Evolutionary conservation across 352 stramenopile species (phyloP), one percentile per base, ranked within the genome.

Genomic region (Phytopythium montanum): DNA sequence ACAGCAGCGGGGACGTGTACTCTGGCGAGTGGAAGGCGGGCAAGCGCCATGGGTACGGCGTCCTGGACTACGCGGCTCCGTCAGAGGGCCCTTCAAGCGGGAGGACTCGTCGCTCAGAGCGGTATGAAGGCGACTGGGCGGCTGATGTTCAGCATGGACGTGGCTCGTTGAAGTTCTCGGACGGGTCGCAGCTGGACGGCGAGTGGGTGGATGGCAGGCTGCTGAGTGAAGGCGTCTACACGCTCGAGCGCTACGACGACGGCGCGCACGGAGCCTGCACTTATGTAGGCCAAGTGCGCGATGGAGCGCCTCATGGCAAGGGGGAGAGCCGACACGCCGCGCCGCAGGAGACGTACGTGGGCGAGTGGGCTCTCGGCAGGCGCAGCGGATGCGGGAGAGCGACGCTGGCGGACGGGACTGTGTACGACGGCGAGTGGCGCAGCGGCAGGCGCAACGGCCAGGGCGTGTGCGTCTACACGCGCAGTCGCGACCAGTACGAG

Each of bases 361-460:
- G 81, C 0, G 56, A 56, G 14, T 91, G 81, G 78, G 42, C 68
- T 1, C 54, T 62, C 16, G 84, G 81, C 0, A 68, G 68, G 53
- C 79, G 84, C 33, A 77, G 69, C 52, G 81, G 84, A 5, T 65
- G 85, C 19, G 81, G 79, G 5, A 64, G 79, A 13, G 63, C 52
- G 9, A 91, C 76, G 14, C 62, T 85, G 4, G 62, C 64, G 0
- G 90, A 97, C 56, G 85, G 88, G n/a, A 94, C 85, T 8, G 78
- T 81, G 21, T 97, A 94, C 61, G 72, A 62, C 6, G 90, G 90
- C 29, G 85, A 95, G 55, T 97, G 85, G 85, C 75, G 79, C 42
- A 92, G 87, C 39, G 81, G 86, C 42, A 86, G 88, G 42, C 77
- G 85, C 31, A 95, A 97, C 57, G 88, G 90, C 38, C 92, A 94